Base-by-base conservation (phyloP, 768 basidiomycete species). In the Auricularia sp. region DNA sequence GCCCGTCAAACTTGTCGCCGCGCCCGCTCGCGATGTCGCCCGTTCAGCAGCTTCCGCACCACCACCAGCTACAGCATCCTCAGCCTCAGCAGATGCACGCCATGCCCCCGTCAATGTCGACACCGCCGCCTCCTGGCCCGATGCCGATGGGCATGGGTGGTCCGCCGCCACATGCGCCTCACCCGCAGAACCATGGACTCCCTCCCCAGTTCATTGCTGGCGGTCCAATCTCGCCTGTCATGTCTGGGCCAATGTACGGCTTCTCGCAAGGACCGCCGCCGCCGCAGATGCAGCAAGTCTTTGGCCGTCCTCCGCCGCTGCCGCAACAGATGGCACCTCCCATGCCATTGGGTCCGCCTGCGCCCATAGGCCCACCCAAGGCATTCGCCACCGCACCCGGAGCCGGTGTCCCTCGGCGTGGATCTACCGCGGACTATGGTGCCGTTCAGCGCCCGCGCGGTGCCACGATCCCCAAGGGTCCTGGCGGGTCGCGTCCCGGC, bases 401-500 rank as follows among this genome's bases (percentile, higher is more conserved):
- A 3, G 14, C 64, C 21, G 58, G 56, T 36, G 58, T 45, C 13
- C 58, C 64, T 1, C 58, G 58, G 11, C 42, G 39, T 34, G 39
- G 42, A 5, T 33, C 58, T 36, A 24, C 64, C n/a, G 33, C 54
- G 34, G 37, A 36, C 3, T 3, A 75, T 82, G 7, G 85, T 51
- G 36, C 64, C 58, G 21, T 65, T 2, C 64, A 44, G 24, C 47
- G 51, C 36, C 63, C 39, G 54, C 63, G 37, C 47, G 58, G 36
- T 62, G 67, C 33, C 62, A 62, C 29, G 18, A 42, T 42, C 13
- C 39, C 63, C 21, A 39, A 34, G 16, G 85, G 86, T 11, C 85
- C 84, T 3, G 56, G 21, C 89, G 88, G 1, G 81, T 76, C 79
- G 56, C 78, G 81, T 10, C 81, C 82, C 42, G 80, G 82, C 3